phyloP scores from a whole-genome alignment of 2,329 filamentous ascomycete species.

The Teratosphaeria nubilosa region DNA sequence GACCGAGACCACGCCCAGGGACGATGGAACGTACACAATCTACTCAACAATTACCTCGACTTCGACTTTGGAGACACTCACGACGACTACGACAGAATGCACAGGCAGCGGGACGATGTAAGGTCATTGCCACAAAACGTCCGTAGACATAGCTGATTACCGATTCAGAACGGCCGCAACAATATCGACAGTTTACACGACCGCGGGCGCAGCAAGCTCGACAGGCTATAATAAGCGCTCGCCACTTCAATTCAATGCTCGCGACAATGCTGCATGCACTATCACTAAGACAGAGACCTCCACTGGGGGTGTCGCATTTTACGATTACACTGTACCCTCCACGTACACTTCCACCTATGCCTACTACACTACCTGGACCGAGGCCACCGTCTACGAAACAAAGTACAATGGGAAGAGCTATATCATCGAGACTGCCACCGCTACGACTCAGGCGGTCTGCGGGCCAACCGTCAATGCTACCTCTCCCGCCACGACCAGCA shows the following conservation, averaged over 20 bases:
- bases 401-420: conserved; percentile 20
- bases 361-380: conserved; percentile 19
- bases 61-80: conserved; percentile 20
- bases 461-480: conserved; percentile 14
- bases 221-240: conserved; percentile 9
- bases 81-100: conserved; percentile 15
- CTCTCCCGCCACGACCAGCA: conserved; percentile 11
- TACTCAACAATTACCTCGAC: conserved; percentile 16
- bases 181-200: conserved; percentile 17
- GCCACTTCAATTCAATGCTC: conserved; percentile 9
- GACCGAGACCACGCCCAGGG: conserved; percentile 12
- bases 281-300: conserved; percentile 17
- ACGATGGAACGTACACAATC: conserved; percentile 22
- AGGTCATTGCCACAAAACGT: conserved; percentile 3
- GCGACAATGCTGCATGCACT: conserved; percentile 14
- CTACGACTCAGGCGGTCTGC: conserved; percentile 11
- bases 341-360: conserved; percentile 19
- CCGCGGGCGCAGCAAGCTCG: conserved; percentile 1
- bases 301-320: conserved; percentile 20
- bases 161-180: conserved; percentile 5
- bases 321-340: conserved; percentile 14
- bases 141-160: conserved; percentile 4
- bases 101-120: conserved; percentile 14
- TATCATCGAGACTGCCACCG: conserved; percentile 18
- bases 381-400: conserved; percentile 21